These are phyloP conservation scores for Euphrasia confusa DNA, from an alignment of 257 asterid species.

Conservation along the genomic window DNA sequence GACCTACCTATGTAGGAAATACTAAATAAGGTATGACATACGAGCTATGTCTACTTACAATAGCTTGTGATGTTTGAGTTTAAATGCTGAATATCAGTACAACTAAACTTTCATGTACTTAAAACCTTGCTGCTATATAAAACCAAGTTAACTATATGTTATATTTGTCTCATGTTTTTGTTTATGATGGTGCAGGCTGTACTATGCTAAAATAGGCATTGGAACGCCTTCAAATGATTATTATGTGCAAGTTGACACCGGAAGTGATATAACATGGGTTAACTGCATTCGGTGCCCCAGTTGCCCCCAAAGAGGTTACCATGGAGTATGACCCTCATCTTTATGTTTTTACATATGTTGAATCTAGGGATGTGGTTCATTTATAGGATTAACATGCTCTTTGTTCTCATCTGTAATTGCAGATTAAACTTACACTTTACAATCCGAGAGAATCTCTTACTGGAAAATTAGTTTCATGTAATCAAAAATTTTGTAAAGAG, in stretches of 20 bases:
- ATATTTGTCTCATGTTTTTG: slow-evolving; percentile 23
- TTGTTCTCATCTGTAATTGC: slow-evolving; percentile 25
- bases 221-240: slow-evolving; percentile 93
- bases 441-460: slow-evolving; percentile 68
- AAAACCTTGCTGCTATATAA: slow-evolving; percentile 4
- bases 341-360: slow-evolving; percentile 17
- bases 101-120: not conserved
- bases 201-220: slow-evolving; percentile 91
- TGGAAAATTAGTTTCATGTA: slow-evolving; percentile 59
- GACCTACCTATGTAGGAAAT: slow-evolving; percentile 2
- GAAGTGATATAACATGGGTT: slow-evolving; percentile 96
- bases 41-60: slow-evolving; percentile 5
- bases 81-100: not conserved
- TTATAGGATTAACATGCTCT: slow-evolving; percentile 10
- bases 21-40: not conserved
- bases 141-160: slow-evolving; percentile 6
- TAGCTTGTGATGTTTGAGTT: not conserved
- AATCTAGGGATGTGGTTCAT: slow-evolving; percentile 9
- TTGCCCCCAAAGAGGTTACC: slow-evolving; percentile 91
- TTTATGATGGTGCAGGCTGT: slow-evolving; percentile 62
- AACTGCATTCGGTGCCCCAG: slow-evolving; percentile 84
- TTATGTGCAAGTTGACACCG: slow-evolving; percentile 98
- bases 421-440: slow-evolving; percentile 88
- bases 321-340: slow-evolving; percentile 60
- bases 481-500: slow-evolving; percentile 58